Evolutionary conservation across 805 yeast species (phyloP), one percentile per base, ranked within the genome.

Genomic region (Wickerhamomyces silvicola): DNA sequence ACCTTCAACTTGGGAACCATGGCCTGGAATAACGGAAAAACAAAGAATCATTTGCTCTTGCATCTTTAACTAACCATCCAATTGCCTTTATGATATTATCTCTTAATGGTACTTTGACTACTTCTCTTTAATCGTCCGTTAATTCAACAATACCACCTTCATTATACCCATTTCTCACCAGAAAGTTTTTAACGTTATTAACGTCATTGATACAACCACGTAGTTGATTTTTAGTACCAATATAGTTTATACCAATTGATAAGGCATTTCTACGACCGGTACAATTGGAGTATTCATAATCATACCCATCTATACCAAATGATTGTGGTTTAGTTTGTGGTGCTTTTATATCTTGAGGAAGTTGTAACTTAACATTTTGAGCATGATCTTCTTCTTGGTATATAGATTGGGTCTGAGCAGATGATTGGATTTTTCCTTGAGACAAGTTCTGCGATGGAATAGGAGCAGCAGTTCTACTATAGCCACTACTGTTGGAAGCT

Each of bases 1-100:
- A 53, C 84, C 94, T 28, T 63, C 57, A 5, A 76, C 72, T 48
- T 77, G 81, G 2, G 92, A 86, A 19, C 95, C 95, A 51, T 85
- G 95, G 7, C 95, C 92, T 0, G n/a, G 92, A 81, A 52, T 79
- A 84, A 54, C 85, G 94, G 67, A 85, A 75, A 45, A 85, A 78
- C 30, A 84, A 56, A 7, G 86, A 72, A 57, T 84, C 94, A 45
- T 84, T 82, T 11, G 92, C 79, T 43, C 60, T 64, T 0, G 94
- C 92, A 39, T 67, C 81, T 14, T 62, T 62, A 14, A 80, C 88
- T 15, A 84, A 67, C 95, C 95, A 84, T 35, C 70, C 76, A 82
- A 82, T 81, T 3, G 87, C 95, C 26, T 78, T 65, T 14, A 82
- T 50, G 53, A 85, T 84, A 53, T 85, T 84, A 5, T 65, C 74